A percentile compares a stretch with the other conserved stretches of the same genome.
phyloP scores from a whole-genome alignment of 768 basidiomycete genomes.

The Pleurotus salmoneostramineus region DNA sequence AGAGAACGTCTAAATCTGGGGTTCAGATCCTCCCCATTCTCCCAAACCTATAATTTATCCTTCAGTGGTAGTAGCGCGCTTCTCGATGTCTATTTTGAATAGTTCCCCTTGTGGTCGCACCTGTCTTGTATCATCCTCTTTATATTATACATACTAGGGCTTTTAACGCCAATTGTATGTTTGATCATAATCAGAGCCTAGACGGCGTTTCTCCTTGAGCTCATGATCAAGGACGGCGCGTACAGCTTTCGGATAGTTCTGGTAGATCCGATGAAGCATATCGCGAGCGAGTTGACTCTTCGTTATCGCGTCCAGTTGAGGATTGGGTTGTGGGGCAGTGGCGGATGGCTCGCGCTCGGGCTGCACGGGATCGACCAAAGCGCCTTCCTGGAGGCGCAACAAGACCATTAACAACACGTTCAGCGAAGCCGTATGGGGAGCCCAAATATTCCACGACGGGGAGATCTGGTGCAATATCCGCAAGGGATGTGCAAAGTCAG shows the following conservation, averaged over 20 bases:
- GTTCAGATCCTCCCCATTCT: neutral
- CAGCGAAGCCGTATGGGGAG: slow-evolving; percentile 51
- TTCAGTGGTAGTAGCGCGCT: slow-evolving; percentile 2
- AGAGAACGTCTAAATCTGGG: neutral
- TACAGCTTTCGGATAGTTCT: slow-evolving; percentile 45
- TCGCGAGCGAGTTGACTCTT: slow-evolving; percentile 27
- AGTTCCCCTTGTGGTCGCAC: neutral
- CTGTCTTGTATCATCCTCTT: slow-evolving; percentile 5
- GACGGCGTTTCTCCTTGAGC: slow-evolving; percentile 20
- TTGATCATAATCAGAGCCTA: slow-evolving; percentile 23
- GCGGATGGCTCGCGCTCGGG: slow-evolving; percentile 16
- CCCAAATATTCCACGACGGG: slow-evolving; percentile 64
- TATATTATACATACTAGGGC: slow-evolving; percentile 5
- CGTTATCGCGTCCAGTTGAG: slow-evolving; percentile 18
- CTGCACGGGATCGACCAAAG: slow-evolving; percentile 37
- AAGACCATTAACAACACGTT: slow-evolving; percentile 42
- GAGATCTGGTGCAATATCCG: slow-evolving; percentile 59
- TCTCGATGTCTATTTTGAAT: neutral
- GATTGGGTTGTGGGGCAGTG: slow-evolving; percentile 13
- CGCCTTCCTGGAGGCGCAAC: slow-evolving; percentile 46
- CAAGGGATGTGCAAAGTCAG: slow-evolving; percentile 57
- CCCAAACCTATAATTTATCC: slow-evolving; percentile 6
- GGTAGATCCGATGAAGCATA: slow-evolving; percentile 42
- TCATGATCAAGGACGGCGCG: slow-evolving; percentile 29
- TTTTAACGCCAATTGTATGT: slow-evolving; percentile 22